phyloP scores from a whole-genome alignment of 306 rosid genomes.

The Quercus bicolor region DNA sequence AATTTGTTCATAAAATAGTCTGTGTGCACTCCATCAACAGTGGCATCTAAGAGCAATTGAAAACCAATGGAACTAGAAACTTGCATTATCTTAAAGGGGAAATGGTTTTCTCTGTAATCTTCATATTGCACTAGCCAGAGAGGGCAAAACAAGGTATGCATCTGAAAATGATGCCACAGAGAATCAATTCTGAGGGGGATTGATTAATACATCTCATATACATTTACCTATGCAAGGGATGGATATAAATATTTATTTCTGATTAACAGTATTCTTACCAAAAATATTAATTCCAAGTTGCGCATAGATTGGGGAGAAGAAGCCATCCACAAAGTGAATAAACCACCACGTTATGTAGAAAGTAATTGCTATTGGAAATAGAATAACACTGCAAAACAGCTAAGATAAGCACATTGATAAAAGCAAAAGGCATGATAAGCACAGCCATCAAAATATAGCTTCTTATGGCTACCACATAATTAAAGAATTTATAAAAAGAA shows the following conservation, averaged over 20 bases:
- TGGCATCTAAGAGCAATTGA: neutral
- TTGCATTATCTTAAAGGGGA: neutral
- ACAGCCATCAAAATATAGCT: neutral
- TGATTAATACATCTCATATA: conserved; percentile 3
- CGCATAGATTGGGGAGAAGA: conserved; percentile 86
- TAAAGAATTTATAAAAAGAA: neutral
- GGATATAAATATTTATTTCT: conserved; percentile 4
- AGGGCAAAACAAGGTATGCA: neutral
- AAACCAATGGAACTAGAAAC: neutral
- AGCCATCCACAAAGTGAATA: conserved; percentile 90
- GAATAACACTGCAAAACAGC: conserved; percentile 75
- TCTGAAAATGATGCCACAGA: neutral
- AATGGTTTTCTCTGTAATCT: neutral
- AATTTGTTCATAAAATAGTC: neutral
- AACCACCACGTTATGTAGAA: conserved; percentile 96
- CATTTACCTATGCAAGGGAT: neutral
- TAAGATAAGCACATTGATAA: conserved; percentile 13
- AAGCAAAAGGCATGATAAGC: neutral
- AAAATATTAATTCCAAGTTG: conserved; percentile 83
- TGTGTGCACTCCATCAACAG: neutral
- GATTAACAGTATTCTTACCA: conserved; percentile 46
- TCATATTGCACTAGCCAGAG: neutral
- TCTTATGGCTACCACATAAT: neutral
- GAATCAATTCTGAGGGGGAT: neutral
- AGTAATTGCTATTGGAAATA: conserved; percentile 85